These are phyloP conservation scores for Kodamaea leandrae DNA, from an alignment of 805 yeast genomes.

Conservation along the genomic window DNA sequence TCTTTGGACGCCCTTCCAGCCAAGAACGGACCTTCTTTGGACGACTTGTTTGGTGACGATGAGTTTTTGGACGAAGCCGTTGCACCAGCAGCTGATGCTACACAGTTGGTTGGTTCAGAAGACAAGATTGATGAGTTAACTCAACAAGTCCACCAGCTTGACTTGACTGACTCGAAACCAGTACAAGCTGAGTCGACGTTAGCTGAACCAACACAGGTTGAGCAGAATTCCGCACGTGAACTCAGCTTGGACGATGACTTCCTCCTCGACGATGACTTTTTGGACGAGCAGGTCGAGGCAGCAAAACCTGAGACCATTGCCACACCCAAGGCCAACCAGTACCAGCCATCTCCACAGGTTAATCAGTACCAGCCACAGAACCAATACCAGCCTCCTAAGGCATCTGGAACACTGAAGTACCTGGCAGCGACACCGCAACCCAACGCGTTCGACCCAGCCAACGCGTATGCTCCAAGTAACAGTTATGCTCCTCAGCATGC, in stretches of 20 bases:
- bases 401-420: background rate
- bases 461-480: conserved; percentile 6
- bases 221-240: too few relatives aligned
- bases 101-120: too few relatives aligned
- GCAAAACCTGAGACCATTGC: background rate
- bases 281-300: conserved; percentile 21
- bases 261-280: conserved; percentile 34
- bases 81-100: too few relatives aligned
- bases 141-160: background rate
- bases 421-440: background rate
- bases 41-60: conserved; percentile 16
- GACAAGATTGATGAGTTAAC: too few relatives aligned
- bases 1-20: background rate
- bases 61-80: conserved; percentile 21
- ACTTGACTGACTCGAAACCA: too few relatives aligned
- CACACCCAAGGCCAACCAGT: too few relatives aligned
- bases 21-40: conserved; percentile 3
- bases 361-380: conserved; percentile 21
- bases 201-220: too few relatives aligned
- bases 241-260: conserved; percentile 5
- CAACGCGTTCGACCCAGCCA: conserved; percentile 21
- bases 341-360: conserved; percentile 7
- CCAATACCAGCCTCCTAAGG: background rate
- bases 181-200: too few relatives aligned
- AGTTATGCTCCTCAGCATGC: background rate